Conservation (phyloP, 2,329 filamentous ascomycete species). For the Xylaria polymorpha region DNA sequence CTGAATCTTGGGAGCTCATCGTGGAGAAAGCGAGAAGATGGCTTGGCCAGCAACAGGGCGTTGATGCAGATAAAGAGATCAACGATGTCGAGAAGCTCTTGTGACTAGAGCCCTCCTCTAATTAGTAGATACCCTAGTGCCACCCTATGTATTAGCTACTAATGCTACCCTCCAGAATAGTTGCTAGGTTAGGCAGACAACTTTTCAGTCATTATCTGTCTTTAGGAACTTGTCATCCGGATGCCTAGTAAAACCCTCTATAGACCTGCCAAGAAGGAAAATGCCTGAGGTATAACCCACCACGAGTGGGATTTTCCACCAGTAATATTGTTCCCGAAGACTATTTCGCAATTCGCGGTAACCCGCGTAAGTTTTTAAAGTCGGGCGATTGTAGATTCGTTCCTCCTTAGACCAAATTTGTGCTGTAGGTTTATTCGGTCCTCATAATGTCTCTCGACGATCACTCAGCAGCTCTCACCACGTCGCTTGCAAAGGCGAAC, state of each 20-base stretch:
- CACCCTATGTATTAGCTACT: neutral
- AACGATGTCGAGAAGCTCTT: constrained; percentile 19
- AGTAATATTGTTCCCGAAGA: constrained; percentile 24
- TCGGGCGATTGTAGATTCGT: neutral
- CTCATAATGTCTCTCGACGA: constrained; percentile 41
- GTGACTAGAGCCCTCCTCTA: neutral
- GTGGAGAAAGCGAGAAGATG: constrained; percentile 29
- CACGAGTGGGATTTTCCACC: constrained; percentile 34
- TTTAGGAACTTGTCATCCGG: constrained; percentile 1
- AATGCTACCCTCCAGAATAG: neutral
- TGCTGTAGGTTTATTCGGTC: neutral
- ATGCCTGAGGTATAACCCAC: constrained; percentile 28
- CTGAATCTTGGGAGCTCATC: constrained; percentile 31
- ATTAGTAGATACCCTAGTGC: neutral
- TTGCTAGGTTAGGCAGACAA: neutral
- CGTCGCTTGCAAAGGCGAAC: constrained; percentile 52
- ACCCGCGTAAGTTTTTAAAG: constrained; percentile 7
- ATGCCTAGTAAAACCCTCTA: neutral
- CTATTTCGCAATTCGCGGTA: neutral
- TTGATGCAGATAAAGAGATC: constrained; percentile 27
- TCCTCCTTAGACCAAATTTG: neutral
- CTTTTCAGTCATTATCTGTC: neutral
- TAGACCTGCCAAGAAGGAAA: constrained; percentile 28
- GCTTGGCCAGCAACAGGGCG: constrained; percentile 19
- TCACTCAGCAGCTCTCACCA: constrained; percentile 43